These are phyloP conservation scores for Ophiocordyceps sinensis DNA, from an alignment of 2,329 filamentous ascomycete genomes.

Conservation along the genomic window DNA sequence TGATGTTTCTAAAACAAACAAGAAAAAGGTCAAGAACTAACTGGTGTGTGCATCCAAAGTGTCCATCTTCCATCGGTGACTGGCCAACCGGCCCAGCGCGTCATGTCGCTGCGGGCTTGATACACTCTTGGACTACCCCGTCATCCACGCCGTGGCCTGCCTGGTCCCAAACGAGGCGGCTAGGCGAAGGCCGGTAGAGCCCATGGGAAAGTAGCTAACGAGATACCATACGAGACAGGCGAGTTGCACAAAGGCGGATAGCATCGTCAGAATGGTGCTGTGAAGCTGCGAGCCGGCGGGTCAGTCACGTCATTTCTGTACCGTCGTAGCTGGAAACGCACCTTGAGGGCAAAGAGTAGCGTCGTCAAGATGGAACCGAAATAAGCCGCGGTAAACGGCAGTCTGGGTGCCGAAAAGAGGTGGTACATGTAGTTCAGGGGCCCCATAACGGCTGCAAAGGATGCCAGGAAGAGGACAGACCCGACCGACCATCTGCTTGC, in stretches of 20 bases:
- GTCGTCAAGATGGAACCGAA: conserved; percentile 87
- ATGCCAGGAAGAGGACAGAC: conserved; percentile 76
- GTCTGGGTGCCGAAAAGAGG: conserved; percentile 65
- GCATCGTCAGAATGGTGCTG: conserved; percentile 69
- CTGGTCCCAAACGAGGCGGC: conserved; percentile 76
- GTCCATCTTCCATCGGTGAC: too few relatives aligned
- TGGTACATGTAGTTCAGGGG: conserved; percentile 72
- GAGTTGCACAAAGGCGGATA: conserved; percentile 73
- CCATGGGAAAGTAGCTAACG: conserved; percentile 97
- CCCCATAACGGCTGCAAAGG: conserved; percentile 92
- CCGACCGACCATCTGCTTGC: conserved; percentile 77
- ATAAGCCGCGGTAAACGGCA: conserved; percentile 89
- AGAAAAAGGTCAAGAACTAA: too few relatives aligned
- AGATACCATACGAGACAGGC: conserved; percentile 82
- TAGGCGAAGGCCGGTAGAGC: conserved; percentile 71
- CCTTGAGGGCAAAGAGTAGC: conserved; percentile 81
- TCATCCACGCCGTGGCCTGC: conserved; percentile 79
- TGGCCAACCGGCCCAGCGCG: too few relatives aligned
- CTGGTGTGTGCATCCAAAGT: too few relatives aligned
- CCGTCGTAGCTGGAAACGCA: conserved; percentile 36
- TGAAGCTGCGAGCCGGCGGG: conserved; percentile 45
- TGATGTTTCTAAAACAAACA: too few relatives aligned
- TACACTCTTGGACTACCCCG: conserved; percentile 33
- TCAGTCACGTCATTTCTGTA: conserved; percentile 1
- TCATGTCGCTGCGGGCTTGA: too few relatives aligned